These are phyloP conservation scores for Seiridium unicorne DNA, from an alignment of 2,329 filamentous ascomycete species.

Conservation along the genomic window DNA sequence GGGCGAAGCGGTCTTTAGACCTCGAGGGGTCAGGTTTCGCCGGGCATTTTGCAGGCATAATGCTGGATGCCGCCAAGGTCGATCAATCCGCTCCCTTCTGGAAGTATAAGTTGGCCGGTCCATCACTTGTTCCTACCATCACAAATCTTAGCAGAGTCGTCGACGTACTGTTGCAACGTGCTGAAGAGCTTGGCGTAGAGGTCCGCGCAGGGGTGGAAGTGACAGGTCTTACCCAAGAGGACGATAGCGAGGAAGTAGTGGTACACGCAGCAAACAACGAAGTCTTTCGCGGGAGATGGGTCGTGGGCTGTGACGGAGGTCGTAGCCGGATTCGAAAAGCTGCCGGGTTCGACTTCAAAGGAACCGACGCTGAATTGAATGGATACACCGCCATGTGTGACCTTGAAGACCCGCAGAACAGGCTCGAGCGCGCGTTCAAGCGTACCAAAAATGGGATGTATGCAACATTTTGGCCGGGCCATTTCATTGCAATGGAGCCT, in stretches of 20 bases:
- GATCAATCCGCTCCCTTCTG: constrained; percentile 22
- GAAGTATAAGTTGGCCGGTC: constrained; percentile 29
- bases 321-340: constrained; percentile 32
- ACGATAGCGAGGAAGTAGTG: constrained; percentile 13
- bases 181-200: constrained; percentile 22
- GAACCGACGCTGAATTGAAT: constrained; percentile 34
- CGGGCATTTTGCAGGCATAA: constrained; percentile 31
- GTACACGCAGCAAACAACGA: constrained; percentile 15
- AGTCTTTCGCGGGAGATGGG: constrained; percentile 26
- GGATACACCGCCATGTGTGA: constrained; percentile 31
- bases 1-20: constrained; percentile 7
- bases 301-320: constrained; percentile 42
- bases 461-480: constrained; percentile 10
- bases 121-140: constrained; percentile 19
- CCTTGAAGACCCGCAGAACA: constrained; percentile 26
- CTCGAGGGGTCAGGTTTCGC: constrained; percentile 23
- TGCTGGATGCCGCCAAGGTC: constrained; percentile 23
- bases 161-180: constrained; percentile 16
- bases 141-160: constrained; percentile 21
- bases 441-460: constrained; percentile 25
- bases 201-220: constrained; percentile 25
- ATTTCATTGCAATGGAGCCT: constrained; percentile 16
- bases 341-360: constrained; percentile 33
- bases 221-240: constrained; percentile 16
- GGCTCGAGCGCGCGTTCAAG: constrained; percentile 23